Base-by-base conservation (phyloP, 73 alveolate species). In the Paramecium biaurelia region DNA sequence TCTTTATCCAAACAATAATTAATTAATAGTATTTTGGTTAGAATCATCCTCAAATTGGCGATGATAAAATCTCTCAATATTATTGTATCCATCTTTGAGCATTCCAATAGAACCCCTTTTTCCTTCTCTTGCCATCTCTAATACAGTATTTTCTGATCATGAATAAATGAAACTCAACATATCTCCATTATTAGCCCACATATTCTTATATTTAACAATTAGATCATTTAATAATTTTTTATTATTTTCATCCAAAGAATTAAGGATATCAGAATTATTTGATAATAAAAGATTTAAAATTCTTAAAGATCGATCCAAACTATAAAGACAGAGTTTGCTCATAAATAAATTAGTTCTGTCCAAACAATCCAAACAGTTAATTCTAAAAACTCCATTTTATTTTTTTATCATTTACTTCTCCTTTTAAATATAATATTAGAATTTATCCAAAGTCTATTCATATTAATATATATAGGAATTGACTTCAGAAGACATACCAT, bases 141-240 rank as follows among this genome's bases (percentile, higher is more conserved):
- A 94, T 67, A 95, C 96, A 0, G 99, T 98, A 9, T 99, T 95
- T 26, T 97, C 96, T 0, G 99, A 96, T n/a, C 99, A 99, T 14
- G 99, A 95, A 93, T 98, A 98, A 67, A 97, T 96, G 35, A 88
- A 92, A 11, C 98, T 93, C 12, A 98, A 92, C 92, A 92, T 93
- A 93, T 98, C 99, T 8, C 99, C 99, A 93, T 97, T 98, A 76
- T 96, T 96, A 30, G 98, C 99, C 99, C 99, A 98, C 26, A 47
- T 18, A 28, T 41, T 32, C 47, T 89, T 89, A 41, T 57, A 89
- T 45, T 70, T 82, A 9, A 70, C 24, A 7, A 76, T 82, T 30
- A 89, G 38, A 70, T 89, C 85, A n/a, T 84, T 67, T n/a, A 70
- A 42, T 70, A 70, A 37, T 41, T 70, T 72, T 21, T 89, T 89